Conservation (phyloP, 1,284 basidiomycete genomes). For the Trametes hirsuta region DNA sequence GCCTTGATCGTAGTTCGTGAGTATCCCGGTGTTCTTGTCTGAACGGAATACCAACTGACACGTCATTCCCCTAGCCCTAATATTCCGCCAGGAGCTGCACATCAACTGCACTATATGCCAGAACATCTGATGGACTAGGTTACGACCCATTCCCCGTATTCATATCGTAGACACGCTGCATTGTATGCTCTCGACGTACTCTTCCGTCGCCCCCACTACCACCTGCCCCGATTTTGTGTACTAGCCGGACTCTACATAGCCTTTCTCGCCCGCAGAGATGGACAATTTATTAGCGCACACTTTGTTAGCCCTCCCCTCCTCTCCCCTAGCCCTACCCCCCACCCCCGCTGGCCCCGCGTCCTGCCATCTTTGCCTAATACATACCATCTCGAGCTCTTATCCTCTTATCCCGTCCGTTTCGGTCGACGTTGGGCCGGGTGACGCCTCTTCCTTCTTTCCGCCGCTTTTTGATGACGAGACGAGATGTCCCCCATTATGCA, state of each 20-base stretch:
- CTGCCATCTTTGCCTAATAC: background rate
- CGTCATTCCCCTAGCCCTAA: slow-evolving; percentile 49
- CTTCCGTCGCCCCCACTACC: background rate
- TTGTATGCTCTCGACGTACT: slow-evolving; percentile 32
- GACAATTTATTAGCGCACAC: slow-evolving; percentile 21
- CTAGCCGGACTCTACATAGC: slow-evolving; percentile 25
- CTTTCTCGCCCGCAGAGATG: slow-evolving; percentile 22
- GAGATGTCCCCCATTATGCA: too few relatives aligned
- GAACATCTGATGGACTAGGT: slow-evolving; percentile 53
- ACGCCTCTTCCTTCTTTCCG: too few relatives aligned
- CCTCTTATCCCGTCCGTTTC: too few relatives aligned
- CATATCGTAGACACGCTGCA: slow-evolving; percentile 35
- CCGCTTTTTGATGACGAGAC: too few relatives aligned
- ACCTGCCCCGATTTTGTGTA: slow-evolving; percentile 16
- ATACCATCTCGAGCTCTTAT: background rate
- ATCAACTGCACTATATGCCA: slow-evolving; percentile 72
- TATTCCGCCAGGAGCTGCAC: slow-evolving; percentile 59
- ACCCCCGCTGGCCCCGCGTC: background rate
- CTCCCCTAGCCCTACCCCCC: background rate
- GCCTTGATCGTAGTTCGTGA: slow-evolving; percentile 78
- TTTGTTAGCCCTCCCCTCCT: background rate
- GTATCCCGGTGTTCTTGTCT: slow-evolving; percentile 37
- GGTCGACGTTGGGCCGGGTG: too few relatives aligned
- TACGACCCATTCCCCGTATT: slow-evolving; percentile 24
- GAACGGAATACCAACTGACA: slow-evolving; percentile 8